Conservation (phyloP, 306 rosid species). For the Luffa aegyptiaca region DNA sequence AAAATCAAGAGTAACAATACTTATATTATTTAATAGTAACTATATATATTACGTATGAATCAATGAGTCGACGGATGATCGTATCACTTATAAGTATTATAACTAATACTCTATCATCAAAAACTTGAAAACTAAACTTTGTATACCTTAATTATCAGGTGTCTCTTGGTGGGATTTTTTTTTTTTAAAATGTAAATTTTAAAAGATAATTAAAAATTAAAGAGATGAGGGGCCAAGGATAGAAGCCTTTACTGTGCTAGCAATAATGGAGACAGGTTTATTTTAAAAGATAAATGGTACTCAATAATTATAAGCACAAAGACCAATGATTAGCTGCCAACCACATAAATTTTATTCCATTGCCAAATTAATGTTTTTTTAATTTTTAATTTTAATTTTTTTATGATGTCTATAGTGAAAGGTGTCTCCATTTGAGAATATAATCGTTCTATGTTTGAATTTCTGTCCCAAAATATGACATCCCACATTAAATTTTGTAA, state of each 20-base stretch:
- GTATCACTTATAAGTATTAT: too few relatives aligned
- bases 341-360: background rate
- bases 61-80: too few relatives aligned
- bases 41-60: too few relatives aligned
- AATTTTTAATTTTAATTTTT: background rate
- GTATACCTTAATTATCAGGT: too few relatives aligned
- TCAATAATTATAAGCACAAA: slow-evolving; percentile 5
- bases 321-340: slow-evolving; percentile 2
- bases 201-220: background rate
- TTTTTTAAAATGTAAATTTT: background rate
- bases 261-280: slow-evolving; percentile 10
- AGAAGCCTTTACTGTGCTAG: background rate
- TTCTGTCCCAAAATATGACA: background rate
- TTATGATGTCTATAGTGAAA: background rate
- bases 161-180: too few relatives aligned
- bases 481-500: slow-evolving; percentile 1
- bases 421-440: background rate
- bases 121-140: too few relatives aligned
- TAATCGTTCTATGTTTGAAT: background rate
- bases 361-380: background rate
- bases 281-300: background rate
- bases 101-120: background rate
- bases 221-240: background rate
- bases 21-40: too few relatives aligned
- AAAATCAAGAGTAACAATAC: too few relatives aligned